Evolutionary conservation across 495 filamentous ascomycete genomes (phyloP), one percentile per base, ranked within the genome.

Genomic region (Penicillium desertorum): DNA sequence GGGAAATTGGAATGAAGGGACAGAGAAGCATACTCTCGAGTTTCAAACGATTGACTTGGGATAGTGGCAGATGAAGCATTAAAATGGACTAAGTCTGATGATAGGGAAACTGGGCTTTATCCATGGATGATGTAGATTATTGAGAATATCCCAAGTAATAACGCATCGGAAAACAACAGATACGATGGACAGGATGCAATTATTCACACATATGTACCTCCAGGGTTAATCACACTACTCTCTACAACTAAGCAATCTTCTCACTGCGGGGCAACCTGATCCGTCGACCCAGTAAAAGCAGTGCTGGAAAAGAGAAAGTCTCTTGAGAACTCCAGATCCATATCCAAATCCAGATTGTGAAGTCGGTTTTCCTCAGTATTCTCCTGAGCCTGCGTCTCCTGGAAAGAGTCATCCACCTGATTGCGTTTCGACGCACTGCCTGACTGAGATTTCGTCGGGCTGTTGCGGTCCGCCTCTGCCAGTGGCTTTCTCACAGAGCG

Each of bases 251-350:
- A 25, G 36, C 36, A 39, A 37, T 5, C 16, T n/a, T 39, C 36
- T 39, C 36, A 39, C 36, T 59, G 43, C 9, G 22, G 56, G 23
- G 50, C 45, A 22, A 41, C n/a, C 19, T 56, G 55, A 34, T 66
- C 62, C 45, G 68, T 66, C 1, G 67, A 59, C 1, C 63, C 61
- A 10, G 73, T 71, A 19, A 73, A 59, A 8, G 70, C 65, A 11
- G 73, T 71, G 32, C 66, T 72, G 1, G 66, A 69, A 30, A 74
- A 74, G 19, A 77, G 32, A 29, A 71, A 74, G 39, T 73, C 70
- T 43, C 63, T 71, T 0, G 74, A 71, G 25, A 74, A 74, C 49
- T 77, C 72, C 36, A 75, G 37, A 56, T 76, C 74, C 71, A 74
- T 63, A 46, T 74, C 71, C 39, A 75, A 46, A 36, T 72, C 66